Percentiles rank a stretch among this genome's conserved stretches.
These are phyloP conservation scores for Penicillium cinerascens DNA, from an alignment of 495 filamentous ascomycete genomes.

Conservation along the genomic window DNA sequence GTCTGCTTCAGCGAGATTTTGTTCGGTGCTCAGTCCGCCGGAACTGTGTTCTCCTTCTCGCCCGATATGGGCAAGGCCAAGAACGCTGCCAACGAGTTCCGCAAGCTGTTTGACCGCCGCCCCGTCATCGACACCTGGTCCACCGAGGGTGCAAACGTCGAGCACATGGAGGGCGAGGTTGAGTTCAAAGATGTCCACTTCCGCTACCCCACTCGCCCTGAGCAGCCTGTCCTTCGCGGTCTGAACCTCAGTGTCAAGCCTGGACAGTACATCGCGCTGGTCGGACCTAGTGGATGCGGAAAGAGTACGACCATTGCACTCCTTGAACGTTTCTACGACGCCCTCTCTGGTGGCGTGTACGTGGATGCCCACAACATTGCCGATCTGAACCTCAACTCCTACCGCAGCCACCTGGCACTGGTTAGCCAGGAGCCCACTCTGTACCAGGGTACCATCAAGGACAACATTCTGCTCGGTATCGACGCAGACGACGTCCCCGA, in stretches of 20 bases:
- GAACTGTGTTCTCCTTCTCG: slow-evolving; percentile 82
- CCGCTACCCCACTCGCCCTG: slow-evolving; percentile 74
- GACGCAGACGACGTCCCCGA: slow-evolving; percentile 62
- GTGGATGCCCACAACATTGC: slow-evolving; percentile 75
- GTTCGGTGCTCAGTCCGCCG: slow-evolving; percentile 80
- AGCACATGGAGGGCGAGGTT: slow-evolving; percentile 60
- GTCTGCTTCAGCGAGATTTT: slow-evolving; percentile 76
- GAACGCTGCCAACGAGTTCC: slow-evolving; percentile 70
- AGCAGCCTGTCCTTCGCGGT: slow-evolving; percentile 74
- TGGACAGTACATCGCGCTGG: slow-evolving; percentile 76
- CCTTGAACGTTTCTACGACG: slow-evolving; percentile 83
- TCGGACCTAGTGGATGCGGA: slow-evolving; percentile 78
- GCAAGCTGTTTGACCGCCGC: slow-evolving; percentile 71
- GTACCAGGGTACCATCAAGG: slow-evolving; percentile 79
- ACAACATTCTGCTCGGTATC: slow-evolving; percentile 75
- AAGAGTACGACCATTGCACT: slow-evolving; percentile 80
- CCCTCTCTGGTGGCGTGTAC: slow-evolving; percentile 65
- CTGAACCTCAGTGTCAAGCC: slow-evolving; percentile 68
- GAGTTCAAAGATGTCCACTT: slow-evolving; percentile 80
- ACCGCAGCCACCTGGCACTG: slow-evolving; percentile 71
- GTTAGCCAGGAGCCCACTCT: slow-evolving; percentile 85
- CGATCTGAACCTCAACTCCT: slow-evolving; percentile 70
- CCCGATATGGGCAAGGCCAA: slow-evolving; percentile 88
- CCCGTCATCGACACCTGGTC: slow-evolving; percentile 85
- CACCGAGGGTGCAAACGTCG: slow-evolving; percentile 58